Conservation (phyloP, 2,329 filamentous ascomycete species). For the Ciborinia camelliae region DNA sequence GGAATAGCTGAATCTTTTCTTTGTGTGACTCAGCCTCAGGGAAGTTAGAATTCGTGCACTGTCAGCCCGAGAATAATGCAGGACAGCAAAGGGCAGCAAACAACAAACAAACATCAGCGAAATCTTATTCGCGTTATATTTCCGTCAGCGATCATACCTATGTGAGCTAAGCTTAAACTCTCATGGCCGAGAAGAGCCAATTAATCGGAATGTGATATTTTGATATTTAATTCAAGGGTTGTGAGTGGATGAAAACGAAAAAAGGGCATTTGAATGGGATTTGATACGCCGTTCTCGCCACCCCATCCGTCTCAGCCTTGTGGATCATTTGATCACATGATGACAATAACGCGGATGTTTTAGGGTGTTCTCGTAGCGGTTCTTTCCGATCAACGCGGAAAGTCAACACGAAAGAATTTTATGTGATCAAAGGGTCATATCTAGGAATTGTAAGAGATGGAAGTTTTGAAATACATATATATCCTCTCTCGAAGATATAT, state of each 20-base stretch:
- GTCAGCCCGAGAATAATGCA: neutral
- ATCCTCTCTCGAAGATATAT: no score
- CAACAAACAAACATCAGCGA: neutral
- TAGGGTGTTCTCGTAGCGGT: neutral
- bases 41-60: neutral
- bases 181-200: neutral
- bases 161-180: neutral
- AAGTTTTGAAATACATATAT: no score
- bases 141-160: neutral
- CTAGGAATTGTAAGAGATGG: no score
- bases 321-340: slow-evolving; percentile 11
- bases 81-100: neutral
- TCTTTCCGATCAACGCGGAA: neutral
- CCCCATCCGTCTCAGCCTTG: slow-evolving; percentile 5
- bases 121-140: neutral
- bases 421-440: neutral
- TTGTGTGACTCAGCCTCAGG: neutral
- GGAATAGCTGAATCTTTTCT: slow-evolving; percentile 2
- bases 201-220: neutral
- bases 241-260: neutral
- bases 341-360: neutral
- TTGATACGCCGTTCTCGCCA: neutral
- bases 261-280: neutral
- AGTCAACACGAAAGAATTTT: neutral
- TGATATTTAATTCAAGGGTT: neutral